Conservation (phyloP, 371 early-diverging fungal genomes). For the Mucor saturninus region DNA sequence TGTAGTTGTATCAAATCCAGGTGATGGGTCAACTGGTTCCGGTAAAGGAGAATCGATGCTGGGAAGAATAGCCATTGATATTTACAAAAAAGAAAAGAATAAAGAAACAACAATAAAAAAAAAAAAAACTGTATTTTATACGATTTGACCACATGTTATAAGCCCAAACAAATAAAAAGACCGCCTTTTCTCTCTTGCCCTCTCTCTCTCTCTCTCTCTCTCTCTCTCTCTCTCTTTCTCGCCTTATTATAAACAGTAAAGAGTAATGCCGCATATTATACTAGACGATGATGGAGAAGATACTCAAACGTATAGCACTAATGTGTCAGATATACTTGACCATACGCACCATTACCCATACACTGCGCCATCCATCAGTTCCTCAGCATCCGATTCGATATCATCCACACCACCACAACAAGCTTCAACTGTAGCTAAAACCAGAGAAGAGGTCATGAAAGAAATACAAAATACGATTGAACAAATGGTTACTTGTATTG, state of each 20-base stretch:
- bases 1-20: neutral
- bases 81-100: neutral
- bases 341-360: neutral
- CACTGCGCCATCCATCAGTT: neutral
- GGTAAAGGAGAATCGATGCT: neutral
- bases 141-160: neutral
- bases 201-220: neutral
- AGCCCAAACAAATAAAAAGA: conserved; percentile 1
- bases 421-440: conserved; percentile 12
- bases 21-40: neutral
- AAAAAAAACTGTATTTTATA: neutral
- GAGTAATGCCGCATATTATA: neutral
- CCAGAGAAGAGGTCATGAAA: conserved; percentile 19
- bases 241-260: neutral
- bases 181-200: neutral
- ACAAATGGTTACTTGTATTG: conserved; percentile 14
- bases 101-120: neutral
- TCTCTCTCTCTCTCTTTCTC: too few relatives aligned
- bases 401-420: neutral
- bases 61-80: neutral
- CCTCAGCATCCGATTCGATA: neutral
- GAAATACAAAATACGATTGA: conserved; percentile 22
- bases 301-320: neutral
- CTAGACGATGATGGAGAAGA: neutral
- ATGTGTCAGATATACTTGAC: conserved; percentile 8